phyloP scores from a whole-genome alignment of 306 rosid genomes.

The Arachis hypogaea region DNA sequence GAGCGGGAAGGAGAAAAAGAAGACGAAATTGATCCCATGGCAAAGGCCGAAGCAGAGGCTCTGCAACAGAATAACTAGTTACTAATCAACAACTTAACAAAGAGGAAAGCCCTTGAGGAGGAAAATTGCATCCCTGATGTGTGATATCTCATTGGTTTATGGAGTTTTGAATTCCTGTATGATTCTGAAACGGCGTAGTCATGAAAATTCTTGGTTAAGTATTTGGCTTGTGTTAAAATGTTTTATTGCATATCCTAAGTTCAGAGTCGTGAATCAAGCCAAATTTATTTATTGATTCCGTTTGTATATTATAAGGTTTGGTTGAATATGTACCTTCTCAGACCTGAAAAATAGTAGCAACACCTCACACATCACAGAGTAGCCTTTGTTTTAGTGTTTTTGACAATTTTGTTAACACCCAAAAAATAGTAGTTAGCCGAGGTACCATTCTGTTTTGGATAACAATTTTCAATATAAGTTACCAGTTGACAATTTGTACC shows the following conservation, averaged over 20 bases:
- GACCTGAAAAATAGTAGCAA: neutral
- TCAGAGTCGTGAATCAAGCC: neutral
- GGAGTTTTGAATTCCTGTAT: constrained; percentile 2
- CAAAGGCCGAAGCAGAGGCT: constrained; percentile 80
- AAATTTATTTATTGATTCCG: neutral
- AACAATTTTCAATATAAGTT: too few species aligned
- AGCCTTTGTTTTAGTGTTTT: neutral
- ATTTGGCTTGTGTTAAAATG: neutral
- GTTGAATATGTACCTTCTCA: neutral
- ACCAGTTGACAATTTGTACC: too few species aligned
- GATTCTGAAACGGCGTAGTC: constrained; percentile 5
- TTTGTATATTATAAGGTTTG: neutral
- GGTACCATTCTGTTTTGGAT: too few species aligned
- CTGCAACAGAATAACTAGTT: constrained; percentile 44
- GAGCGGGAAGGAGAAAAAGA: constrained; percentile 89
- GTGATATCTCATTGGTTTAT: constrained; percentile 21
- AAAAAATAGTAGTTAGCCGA: too few species aligned
- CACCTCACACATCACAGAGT: neutral
- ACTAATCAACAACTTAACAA: neutral
- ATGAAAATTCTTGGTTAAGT: neutral
- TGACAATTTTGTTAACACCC: too few species aligned
- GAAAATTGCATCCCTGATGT: constrained; percentile 22
- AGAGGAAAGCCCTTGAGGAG: constrained; percentile 17
- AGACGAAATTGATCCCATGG: constrained; percentile 82
- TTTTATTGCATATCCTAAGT: neutral